Evolutionary conservation across 345 rosid species (phyloP), one percentile per base, ranked within the genome.

Genomic region (Angophora floribunda): DNA sequence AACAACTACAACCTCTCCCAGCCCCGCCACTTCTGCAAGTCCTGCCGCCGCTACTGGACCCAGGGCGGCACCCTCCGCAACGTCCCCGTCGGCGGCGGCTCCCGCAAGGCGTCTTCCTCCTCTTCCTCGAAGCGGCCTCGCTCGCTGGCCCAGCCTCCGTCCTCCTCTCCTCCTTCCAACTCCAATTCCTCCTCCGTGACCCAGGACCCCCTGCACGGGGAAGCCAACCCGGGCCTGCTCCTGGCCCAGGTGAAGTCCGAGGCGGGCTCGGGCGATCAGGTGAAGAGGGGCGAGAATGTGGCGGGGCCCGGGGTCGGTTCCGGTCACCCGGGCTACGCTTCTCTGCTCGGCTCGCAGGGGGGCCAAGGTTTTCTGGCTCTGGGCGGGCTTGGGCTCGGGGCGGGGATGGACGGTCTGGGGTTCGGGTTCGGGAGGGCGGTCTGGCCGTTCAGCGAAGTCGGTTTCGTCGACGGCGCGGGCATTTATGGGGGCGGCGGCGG

Each of bases 31-130:
- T 95, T 93, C 93, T 95, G 96, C 93, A 94, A 95, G 91, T 79
- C 91, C 14, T 94, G 96, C 89, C 95, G 96, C 86, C 96, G 96
- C 17, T 95, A 94, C 94, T 95, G 96, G 96, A 95, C 96, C 36
- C 93, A 94, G 6, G 96, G 96, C 30, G 96, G 96, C 51, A 90
- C 96, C 55, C 96, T 95, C 85, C 96, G 96, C 30, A 92, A 94
- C 87, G 93, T 95, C 65, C 96, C 96, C 30, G 88, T 95, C 57
- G 96, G 96, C 44, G 96, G 96, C 13, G 94, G 95, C 21, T 91
- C 94, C 87, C 95, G 96, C 86, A 95, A 94, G 92, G 89, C 86
- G 87, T 16, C 87, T 84, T 28, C 86, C 90, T 89, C 95, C 59
- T 61, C 87, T 84, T 28, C 85, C 86, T 89, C 95, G 85, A 93